Base-by-base conservation (phyloP, 441 rosid genomes). In the Bruguiera hainesii region DNA sequence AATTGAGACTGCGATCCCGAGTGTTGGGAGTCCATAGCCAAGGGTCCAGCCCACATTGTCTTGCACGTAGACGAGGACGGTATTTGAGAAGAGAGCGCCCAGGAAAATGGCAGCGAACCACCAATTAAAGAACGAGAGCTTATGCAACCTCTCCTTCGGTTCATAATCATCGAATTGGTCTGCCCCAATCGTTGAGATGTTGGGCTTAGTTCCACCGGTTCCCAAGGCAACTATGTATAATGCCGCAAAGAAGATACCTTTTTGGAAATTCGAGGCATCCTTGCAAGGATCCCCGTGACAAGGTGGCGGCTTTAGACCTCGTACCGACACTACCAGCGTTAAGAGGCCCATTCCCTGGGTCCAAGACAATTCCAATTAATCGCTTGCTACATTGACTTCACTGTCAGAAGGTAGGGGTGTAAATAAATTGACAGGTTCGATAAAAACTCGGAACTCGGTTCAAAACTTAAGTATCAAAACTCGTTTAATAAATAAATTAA, bases 91-190 rank as follows among this genome's bases (percentile, higher is more conserved):
- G 15, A 92, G 86, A 3, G 91, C 81, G 6, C 99, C 99, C 60
- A 89, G 80, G 74, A 87, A 91, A 61, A 90, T 87, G 80, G 90
- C 80, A 63, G 91, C 90, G 94, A 90, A 84, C 98, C 97, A 95
- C 98, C 99, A 91, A 39, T 91, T 94, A 84, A 94, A 91, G 81
- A 94, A 94, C 2, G 99, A 89, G 1, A 86, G 78, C 73, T 92
- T 95, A 0, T 77, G 81, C 50, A 25, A 39, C 80, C 85, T 91
- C 77, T 95, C 98, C 52, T 81, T 89, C 0, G 87, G 84, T 7
- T 92, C 85, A 5, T 83, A 86, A 11, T 83, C 96, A 42, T 95
- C 99, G 15, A 95, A 95, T 23, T 92, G 98, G 76, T 95, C 99
- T 0, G 98, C 98, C 1, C 98, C 97, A 1, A 92, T 88, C 0